Percentiles rank a stretch among this genome's conserved stretches.
Evolutionary conservation across 2,329 filamentous ascomycete species (phyloP).

Genomic region (Diaporthe australafricana): DNA sequence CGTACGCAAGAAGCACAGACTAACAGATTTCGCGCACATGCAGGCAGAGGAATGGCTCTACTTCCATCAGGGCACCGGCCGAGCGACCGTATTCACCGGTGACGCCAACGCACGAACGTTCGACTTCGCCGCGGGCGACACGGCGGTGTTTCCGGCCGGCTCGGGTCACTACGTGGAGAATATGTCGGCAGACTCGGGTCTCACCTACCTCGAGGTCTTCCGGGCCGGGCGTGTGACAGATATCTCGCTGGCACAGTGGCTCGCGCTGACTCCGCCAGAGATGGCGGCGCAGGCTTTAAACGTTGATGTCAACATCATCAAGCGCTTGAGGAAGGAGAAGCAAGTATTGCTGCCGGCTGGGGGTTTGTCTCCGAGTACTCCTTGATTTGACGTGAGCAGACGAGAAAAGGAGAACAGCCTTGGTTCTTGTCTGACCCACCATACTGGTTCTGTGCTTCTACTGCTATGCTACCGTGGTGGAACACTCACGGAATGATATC

Average conservation of each 20-base stretch:
- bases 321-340: slow-evolving; percentile 72
- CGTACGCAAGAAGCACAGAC: no score
- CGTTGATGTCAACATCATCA: slow-evolving; percentile 66
- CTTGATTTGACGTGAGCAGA: no score
- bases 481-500: no score
- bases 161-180: slow-evolving; percentile 76
- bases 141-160: slow-evolving; percentile 76
- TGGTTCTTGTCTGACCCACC: no score
- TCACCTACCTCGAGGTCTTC: slow-evolving; percentile 78
- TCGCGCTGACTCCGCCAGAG: slow-evolving; percentile 73
- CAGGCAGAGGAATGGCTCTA: slow-evolving; percentile 79
- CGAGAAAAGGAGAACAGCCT: no score
- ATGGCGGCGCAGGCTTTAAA: slow-evolving; percentile 71
- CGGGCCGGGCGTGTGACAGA: slow-evolving; percentile 75
- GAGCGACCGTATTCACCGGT: slow-evolving; percentile 74
- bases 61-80: slow-evolving; percentile 72
- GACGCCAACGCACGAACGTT: slow-evolving; percentile 72
- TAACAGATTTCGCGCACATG: no score
- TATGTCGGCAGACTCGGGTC: slow-evolving; percentile 70
- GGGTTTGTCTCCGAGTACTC: neutral
- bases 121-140: slow-evolving; percentile 75
- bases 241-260: slow-evolving; percentile 75
- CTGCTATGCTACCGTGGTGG: no score
- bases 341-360: slow-evolving; percentile 59
- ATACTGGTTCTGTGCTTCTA: no score